Evolutionary conservation across 352 stramenopile species (phyloP), one percentile per base, ranked within the genome.

Genomic region (Aphanomyces stellatus): DNA sequence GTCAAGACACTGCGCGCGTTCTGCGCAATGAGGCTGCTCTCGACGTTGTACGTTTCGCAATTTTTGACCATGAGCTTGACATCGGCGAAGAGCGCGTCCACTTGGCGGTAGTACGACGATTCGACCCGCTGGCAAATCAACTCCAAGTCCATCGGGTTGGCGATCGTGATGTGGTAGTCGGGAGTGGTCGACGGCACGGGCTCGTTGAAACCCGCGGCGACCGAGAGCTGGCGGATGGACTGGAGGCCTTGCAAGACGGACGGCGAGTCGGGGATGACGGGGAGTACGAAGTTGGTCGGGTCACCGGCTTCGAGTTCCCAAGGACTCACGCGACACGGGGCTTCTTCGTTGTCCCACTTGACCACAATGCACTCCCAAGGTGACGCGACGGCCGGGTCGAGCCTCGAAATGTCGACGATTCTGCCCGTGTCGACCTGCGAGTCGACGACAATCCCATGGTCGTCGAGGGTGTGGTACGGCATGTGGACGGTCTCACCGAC

Each of bases 31-130:
- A 73, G 64, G 43, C 86, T 93, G 15, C 81, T 85, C 22, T 76
- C 67, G 53, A 95, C 81, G 41, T 96, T 96, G 73, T 93, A 96
- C 25, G 76, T 86, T 65, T 93, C 80, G 51, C 88, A 96, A 61
- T 96, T 94, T 10, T 74, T 51, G 17, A 73, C 78, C 41, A 96
- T 67, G 24, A 95, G 67, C 53, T 88, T 78, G 1, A 89, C 72
- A 62, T 96, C 88, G 8, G 82, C 74, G 34, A 93, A 70, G 46
- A 95, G 87, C 1, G 85, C 86, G 48, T 93, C 84, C 7, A 94
- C 72, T 65, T 96, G 88, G 7, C 88, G 85, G 53, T 95, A 96
- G 65, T 93, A 96, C 0, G 74, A 74, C 6, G 73, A 69, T 13
- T 73, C 71, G 15, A 96, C 55, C 19, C 88, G 82, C 40, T 80